Base-by-base conservation (phyloP, 352 stramenopile species). In the Phytophthora nicotianae region DNA sequence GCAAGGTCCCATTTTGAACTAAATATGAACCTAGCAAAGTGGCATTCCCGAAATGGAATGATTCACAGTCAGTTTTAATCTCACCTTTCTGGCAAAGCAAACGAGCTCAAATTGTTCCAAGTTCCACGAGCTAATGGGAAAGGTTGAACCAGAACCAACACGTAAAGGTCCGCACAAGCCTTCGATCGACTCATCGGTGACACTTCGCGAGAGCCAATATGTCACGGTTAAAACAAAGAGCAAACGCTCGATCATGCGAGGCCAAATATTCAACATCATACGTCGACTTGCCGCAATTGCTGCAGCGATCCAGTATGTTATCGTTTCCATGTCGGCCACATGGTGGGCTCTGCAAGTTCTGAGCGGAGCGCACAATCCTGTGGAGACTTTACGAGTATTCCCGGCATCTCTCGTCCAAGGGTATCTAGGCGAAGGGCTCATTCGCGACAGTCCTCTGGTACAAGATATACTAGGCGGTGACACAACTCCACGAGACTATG, bases 371-470 rank as follows among this genome's bases (percentile, higher is more conserved):
- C 29, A 69, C 20, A 66, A 64, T 19, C 42, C 62, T 4, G 65
- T 58, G 2, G 52, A 71, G 10, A 41, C 29, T 3, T 35, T 68
- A 10, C 40, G 47, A 16, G 46, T 76, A 0, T 65, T 63, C 2
- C 23, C 40, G 10, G 60, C 54, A 9, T 48, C 52, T 0, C 51
- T 80, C 4, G 75, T 88, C 19, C 29, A 41, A 6, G 35, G 32
- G 1, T 84, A 75, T 17, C 24, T 83, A 4, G 74, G 71, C 2
- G 52, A 56, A 4, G 55, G 63, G 0, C 65, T 74, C 1, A 50
- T 85, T 13, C 56, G 49, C 1, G 54, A 72, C 24, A 85, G 76
- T 5, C 64, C 63, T 2, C 47, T 86, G 1, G 58, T 88, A 0
- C 50, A 48, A 11, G 3, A 66, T 0, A 37, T 52, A 0, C 47